A percentile compares a stretch with the other conserved stretches of the same genome.
phyloP scores from a whole-genome alignment of 768 basidiomycete species.

The Collybia mongolica region DNA sequence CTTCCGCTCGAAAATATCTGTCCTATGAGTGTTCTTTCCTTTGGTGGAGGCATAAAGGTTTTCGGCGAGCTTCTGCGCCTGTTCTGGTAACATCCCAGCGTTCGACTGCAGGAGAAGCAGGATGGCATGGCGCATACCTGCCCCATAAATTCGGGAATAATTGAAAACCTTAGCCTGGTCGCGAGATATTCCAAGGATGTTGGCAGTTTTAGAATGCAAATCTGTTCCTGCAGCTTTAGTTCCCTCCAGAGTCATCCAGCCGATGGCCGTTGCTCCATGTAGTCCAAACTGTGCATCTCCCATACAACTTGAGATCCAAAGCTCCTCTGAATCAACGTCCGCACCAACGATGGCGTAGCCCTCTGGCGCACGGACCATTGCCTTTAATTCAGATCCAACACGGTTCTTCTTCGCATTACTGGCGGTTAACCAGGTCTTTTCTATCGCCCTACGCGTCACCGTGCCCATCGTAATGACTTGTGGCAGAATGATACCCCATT shows the following conservation, averaged over 20 bases:
- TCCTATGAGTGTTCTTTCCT: slow-evolving; percentile 80
- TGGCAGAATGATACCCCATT: slow-evolving; percentile 91
- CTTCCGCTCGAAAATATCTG: slow-evolving; percentile 72
- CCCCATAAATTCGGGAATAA: slow-evolving; percentile 98
- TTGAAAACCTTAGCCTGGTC: slow-evolving; percentile 99
- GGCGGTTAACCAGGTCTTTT: slow-evolving; percentile 97
- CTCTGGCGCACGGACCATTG: slow-evolving; percentile 92
- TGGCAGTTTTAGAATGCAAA: slow-evolving; percentile 94
- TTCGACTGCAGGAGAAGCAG: slow-evolving; percentile 86
- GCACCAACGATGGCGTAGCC: slow-evolving; percentile 97
- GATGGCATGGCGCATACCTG: slow-evolving; percentile 92
- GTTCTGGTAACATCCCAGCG: slow-evolving; percentile 70
- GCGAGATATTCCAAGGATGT: slow-evolving; percentile 87
- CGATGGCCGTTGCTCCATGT: slow-evolving; percentile 94
- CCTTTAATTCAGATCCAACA: slow-evolving; percentile 97
- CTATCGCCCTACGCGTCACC: slow-evolving; percentile 94
- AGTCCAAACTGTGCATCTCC: slow-evolving; percentile 97
- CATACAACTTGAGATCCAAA: slow-evolving; percentile 99
- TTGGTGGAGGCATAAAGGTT: slow-evolving; percentile 92
- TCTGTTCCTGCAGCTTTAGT: slow-evolving; percentile 95
- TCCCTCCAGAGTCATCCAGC: slow-evolving; percentile 99
- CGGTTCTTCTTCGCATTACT: slow-evolving; percentile 98
- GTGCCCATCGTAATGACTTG: slow-evolving; percentile 99
- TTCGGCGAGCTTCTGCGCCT: slow-evolving; percentile 79
- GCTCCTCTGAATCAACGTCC: slow-evolving; percentile 97